Evolutionary conservation across 164 flowering plant genomes (phyloP).

Genomic region (Warburgia ugandensis): DNA sequence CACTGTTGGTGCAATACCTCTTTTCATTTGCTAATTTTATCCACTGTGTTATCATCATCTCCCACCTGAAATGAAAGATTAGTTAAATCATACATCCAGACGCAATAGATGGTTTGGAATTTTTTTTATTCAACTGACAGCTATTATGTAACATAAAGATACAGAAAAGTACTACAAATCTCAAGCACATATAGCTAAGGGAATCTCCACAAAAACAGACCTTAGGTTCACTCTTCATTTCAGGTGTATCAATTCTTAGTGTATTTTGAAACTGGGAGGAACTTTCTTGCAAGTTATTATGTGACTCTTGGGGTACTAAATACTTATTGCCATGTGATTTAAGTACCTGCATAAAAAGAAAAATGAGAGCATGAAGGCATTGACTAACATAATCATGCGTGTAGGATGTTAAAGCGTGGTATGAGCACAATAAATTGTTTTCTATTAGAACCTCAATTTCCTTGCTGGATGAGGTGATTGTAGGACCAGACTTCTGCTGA

Average conservation of each 20-base stretch:
- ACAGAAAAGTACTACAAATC: no score
- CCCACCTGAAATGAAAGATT: conserved; percentile 11
- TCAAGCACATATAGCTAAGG: not conserved
- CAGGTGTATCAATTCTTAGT: conserved; percentile 30
- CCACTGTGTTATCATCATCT: conserved; percentile 27
- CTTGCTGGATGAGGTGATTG: conserved; percentile 27
- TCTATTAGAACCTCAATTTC: conserved; percentile 41
- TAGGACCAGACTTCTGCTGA: conserved; percentile 35
- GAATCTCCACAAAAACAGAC: conserved; percentile 18
- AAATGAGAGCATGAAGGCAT: not conserved
- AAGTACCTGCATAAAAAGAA: conserved; percentile 27
- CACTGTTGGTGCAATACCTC: conserved; percentile 28
- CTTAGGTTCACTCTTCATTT: conserved; percentile 42
- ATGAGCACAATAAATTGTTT: not conserved
- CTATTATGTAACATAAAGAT: no score
- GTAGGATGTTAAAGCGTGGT: not conserved
- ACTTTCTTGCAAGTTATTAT: conserved; percentile 42
- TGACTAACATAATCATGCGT: not conserved
- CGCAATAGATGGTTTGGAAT: no score
- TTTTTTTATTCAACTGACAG: no score
- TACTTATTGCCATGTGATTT: conserved; percentile 36
- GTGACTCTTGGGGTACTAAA: conserved; percentile 24
- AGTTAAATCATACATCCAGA: no score
- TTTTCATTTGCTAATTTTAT: conserved; percentile 14
- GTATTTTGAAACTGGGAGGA: conserved; percentile 59